A percentile compares a stretch with the other conserved stretches of the same genome.
Conservation (phyloP, 495 filamentous ascomycete genomes). For the Penicillium coffeae region DNA sequence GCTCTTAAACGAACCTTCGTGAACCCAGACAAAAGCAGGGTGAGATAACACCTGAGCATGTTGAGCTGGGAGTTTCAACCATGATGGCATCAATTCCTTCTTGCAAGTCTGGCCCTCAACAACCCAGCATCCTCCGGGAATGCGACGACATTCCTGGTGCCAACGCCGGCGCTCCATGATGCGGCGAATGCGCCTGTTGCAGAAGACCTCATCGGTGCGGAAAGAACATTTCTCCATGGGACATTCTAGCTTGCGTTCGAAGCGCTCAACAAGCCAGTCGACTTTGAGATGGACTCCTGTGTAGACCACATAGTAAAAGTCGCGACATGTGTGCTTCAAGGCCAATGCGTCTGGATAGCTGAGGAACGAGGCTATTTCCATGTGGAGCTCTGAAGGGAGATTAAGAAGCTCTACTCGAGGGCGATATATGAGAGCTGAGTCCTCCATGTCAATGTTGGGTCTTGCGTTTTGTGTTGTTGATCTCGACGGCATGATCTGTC, state of each 20-base stretch:
- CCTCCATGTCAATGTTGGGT: neutral
- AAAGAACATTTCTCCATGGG: conserved; percentile 49
- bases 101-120: conserved; percentile 36
- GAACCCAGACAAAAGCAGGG: conserved; percentile 5
- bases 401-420: conserved; percentile 21
- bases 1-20: conserved; percentile 30
- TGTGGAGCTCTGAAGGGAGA: conserved; percentile 63
- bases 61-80: conserved; percentile 23
- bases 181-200: conserved; percentile 34
- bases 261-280: conserved; percentile 62
- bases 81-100: conserved; percentile 27
- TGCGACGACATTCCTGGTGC: conserved; percentile 37
- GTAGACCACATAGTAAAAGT: conserved; percentile 61
- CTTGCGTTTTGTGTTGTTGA: neutral
- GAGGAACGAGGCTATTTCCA: conserved; percentile 77
- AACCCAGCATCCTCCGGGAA: conserved; percentile 31
- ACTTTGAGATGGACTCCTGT: conserved; percentile 64
- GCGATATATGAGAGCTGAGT: too few species aligned
- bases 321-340: conserved; percentile 59
- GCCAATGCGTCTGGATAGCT: conserved; percentile 68
- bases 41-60: conserved; percentile 12
- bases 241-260: conserved; percentile 42
- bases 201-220: conserved; percentile 42
- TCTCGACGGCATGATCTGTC: neutral
- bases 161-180: conserved; percentile 43